Base-by-base conservation (phyloP, 208 protist species). In the Sergeia podlipaevii region DNA sequence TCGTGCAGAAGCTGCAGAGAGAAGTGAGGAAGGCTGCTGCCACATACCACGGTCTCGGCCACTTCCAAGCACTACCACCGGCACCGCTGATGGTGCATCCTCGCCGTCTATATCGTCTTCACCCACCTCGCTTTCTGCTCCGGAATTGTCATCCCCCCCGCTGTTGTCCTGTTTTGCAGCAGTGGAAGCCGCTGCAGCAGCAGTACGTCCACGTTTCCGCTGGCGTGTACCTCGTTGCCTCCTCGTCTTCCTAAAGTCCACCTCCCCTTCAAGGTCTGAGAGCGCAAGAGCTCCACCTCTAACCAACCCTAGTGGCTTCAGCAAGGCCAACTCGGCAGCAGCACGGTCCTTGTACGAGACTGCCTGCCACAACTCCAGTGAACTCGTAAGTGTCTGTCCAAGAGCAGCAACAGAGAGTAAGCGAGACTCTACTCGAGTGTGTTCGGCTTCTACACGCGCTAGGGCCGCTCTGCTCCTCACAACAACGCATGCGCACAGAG, bases 301-400 rank as follows among this genome's bases (percentile, higher is more conserved):
- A 26, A 43, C 48, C 34, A 54, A 54, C 34, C 48, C 48, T 4
- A 54, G 10, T 0, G 48, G 48, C 3, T 26, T 36, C 27, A 38
- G 30, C 4, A 24, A 48, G 13, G 28, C 42, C 8, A 62, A 55
- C 45, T 53, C 59, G 1, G 52, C 53, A 8, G 38, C 47, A 13
- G 65, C 44, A 5, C 24, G 20, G 32, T 79, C 70, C 3, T 68
- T 65, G 34, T 59, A 55, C 11, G 52, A 46, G 1, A 85, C 70
- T 28, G 54, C 59, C 0, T 54, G 38, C 86, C 86, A 93, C 56
- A 93, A 93, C 0, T 34, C 45, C 26, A 90, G 58, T 13, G 77
- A 20, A 30, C 59, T 76, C 30, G 67, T 28, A 45, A 93, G 48
- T 8, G 85, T 90, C 66, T 93, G 81, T 10, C 77, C 79, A 26